Conservation (phyloP, 2,329 filamentous ascomycete species). For the Thermoascus crustaceus region DNA sequence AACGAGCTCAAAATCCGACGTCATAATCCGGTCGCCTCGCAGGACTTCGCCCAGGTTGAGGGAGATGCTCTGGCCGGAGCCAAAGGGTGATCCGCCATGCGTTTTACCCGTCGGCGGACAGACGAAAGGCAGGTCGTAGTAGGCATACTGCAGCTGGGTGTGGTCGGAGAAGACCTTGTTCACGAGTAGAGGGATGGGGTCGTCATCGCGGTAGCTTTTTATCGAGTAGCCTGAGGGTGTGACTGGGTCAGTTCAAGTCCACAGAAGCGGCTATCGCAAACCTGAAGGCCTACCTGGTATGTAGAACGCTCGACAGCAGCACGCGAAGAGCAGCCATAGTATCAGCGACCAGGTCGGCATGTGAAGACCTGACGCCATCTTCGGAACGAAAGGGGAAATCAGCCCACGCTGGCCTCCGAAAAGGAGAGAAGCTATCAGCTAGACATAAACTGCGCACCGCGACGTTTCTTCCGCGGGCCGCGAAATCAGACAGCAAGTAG, state of each 20-base stretch:
- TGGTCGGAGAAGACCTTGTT: constrained; percentile 90
- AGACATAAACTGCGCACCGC: constrained; percentile 2
- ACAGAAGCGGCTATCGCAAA: constrained; percentile 2
- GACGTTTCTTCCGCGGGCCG: not conserved
- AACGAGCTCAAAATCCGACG: constrained; percentile 71
- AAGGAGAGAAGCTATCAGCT: constrained; percentile 1
- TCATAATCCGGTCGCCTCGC: constrained; percentile 75
- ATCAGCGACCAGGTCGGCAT: constrained; percentile 21
- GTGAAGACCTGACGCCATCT: constrained; percentile 15
- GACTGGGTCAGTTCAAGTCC: constrained; percentile 16
- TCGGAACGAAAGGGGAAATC: constrained; percentile 1
- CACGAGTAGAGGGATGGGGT: constrained; percentile 74
- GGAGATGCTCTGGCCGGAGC: constrained; percentile 68
- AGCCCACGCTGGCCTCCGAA: constrained; percentile 1
- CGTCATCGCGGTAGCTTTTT: constrained; percentile 66
- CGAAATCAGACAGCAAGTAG: not conserved
- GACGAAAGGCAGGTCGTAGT: constrained; percentile 79
- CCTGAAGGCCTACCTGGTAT: constrained; percentile 61
- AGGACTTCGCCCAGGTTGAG: constrained; percentile 82
- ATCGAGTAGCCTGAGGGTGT: constrained; percentile 64
- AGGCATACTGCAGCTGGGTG: constrained; percentile 85
- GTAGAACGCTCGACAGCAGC: constrained; percentile 63
- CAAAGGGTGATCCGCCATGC: constrained; percentile 57
- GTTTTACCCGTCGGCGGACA: constrained; percentile 66
- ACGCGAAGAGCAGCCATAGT: constrained; percentile 29